A percentile compares a stretch with the other conserved stretches of the same genome.
Conservation (phyloP, 805 yeast genomes). For the Yamadazyma olivae region DNA sequence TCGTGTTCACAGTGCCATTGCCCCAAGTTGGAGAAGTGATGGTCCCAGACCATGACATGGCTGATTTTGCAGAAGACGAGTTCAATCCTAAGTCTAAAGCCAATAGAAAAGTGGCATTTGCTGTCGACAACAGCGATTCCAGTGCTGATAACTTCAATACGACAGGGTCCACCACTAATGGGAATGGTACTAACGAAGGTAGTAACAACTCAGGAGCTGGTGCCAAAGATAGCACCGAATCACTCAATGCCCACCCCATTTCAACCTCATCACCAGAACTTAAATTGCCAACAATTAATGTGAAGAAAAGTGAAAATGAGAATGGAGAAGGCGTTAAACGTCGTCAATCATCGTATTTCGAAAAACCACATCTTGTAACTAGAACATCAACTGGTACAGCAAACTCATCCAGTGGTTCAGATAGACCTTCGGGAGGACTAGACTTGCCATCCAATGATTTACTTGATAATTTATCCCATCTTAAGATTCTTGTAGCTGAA, state of each 20-base stretch:
- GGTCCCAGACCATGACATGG: slow-evolving; percentile 34
- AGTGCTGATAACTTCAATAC: slow-evolving; percentile 1
- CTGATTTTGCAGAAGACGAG: slow-evolving; percentile 59
- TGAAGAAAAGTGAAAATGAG: too few species aligned
- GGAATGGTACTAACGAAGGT: not conserved
- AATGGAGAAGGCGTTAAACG: not conserved
- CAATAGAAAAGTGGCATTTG: slow-evolving; percentile 49
- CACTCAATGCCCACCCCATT: too few species aligned
- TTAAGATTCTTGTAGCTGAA: slow-evolving; percentile 80
- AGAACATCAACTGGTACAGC: slow-evolving; percentile 54
- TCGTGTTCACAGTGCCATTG: slow-evolving; percentile 75
- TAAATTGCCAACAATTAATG: not conserved
- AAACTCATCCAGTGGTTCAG: slow-evolving; percentile 21
- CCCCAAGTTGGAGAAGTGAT: slow-evolving; percentile 59
- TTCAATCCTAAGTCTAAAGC: slow-evolving; percentile 55
- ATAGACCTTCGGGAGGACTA: slow-evolving; percentile 7
- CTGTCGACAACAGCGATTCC: slow-evolving; percentile 8
- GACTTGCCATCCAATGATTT: slow-evolving; percentile 6
- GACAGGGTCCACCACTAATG: not conserved
- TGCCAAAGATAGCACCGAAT: not conserved
- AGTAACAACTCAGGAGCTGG: slow-evolving; percentile 2
- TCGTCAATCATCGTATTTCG: slow-evolving; percentile 10
- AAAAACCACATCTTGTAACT: slow-evolving; percentile 44
- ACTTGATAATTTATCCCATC: slow-evolving; percentile 20
- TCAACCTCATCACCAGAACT: slow-evolving; percentile 3